phyloP scores from a whole-genome alignment of 139 green algal genomes.

The Coelastrella sp. region DNA sequence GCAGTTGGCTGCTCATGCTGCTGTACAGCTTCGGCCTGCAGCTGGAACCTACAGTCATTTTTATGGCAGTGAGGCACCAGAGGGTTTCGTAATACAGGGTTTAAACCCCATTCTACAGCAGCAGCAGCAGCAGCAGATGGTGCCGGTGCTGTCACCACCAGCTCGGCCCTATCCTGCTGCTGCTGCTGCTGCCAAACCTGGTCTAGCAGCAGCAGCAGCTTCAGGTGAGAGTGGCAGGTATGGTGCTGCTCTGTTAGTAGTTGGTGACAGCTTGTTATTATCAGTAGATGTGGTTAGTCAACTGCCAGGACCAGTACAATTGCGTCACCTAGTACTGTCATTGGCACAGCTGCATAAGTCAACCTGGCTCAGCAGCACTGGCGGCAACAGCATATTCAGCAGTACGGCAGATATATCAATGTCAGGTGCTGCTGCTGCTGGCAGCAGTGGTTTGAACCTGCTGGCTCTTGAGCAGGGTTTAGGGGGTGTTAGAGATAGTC shows the following conservation, averaged over 20 bases:
- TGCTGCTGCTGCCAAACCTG: background rate
- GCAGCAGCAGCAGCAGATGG: conserved; percentile 18
- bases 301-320: conserved; percentile 31
- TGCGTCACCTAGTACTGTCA: background rate
- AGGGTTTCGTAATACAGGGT: background rate
- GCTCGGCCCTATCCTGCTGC: background rate
- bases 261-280: conserved; percentile 60
- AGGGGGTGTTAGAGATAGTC: background rate
- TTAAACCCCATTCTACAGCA: background rate
- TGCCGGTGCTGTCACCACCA: conserved; percentile 14
- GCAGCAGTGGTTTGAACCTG: conserved; percentile 7
- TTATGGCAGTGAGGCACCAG: conserved; percentile 42
- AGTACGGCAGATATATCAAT: background rate
- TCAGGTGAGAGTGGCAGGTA: background rate
- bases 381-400: background rate
- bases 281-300: conserved; percentile 52
- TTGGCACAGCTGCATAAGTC: conserved; percentile 53
- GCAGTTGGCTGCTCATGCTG: conserved; percentile 19
- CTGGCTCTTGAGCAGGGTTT: background rate
- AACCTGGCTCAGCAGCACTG: conserved; percentile 19
- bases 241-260: conserved; percentile 39
- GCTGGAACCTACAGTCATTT: conserved; percentile 55
- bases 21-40: conserved; percentile 28
- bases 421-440: background rate
- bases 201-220: conserved; percentile 2